Evolutionary conservation across 2,329 filamentous ascomycete species (phyloP).

Genomic region (Chaetomium olivaceum): DNA sequence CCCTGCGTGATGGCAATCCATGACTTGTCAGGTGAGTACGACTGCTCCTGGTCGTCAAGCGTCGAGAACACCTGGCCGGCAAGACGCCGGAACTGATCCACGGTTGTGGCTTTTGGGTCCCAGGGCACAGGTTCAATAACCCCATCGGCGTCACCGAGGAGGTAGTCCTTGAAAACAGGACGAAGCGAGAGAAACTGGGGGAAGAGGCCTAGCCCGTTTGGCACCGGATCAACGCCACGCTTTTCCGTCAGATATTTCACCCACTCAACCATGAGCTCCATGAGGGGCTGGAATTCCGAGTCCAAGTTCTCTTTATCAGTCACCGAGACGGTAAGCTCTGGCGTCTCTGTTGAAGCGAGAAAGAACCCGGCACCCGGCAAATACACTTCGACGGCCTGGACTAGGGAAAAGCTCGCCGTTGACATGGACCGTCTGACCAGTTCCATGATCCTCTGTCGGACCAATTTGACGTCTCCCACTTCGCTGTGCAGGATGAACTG

Average conservation of each 20-base stretch:
- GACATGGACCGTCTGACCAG: constrained; percentile 17
- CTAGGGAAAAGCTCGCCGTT: neutral
- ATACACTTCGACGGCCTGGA: constrained; percentile 22
- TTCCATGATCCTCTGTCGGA: constrained; percentile 11
- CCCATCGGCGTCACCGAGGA: neutral
- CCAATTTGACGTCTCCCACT: neutral
- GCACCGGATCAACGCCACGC: neutral
- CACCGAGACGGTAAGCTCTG: constrained; percentile 5
- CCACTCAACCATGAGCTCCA: constrained; percentile 11
- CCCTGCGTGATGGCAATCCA: constrained; percentile 18
- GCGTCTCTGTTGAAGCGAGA: neutral
- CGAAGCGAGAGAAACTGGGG: constrained; percentile 29
- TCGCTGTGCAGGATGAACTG: constrained; percentile 19
- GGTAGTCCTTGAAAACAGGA: constrained; percentile 27
- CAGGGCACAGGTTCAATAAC: neutral
- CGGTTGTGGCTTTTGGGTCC: neutral
- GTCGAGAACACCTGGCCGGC: neutral
- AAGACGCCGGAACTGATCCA: constrained; percentile 13
- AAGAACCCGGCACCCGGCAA: constrained; percentile 23
- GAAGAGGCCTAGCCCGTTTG: constrained; percentile 19
- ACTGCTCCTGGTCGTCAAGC: neutral
- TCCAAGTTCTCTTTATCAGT: neutral
- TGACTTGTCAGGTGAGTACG: neutral
- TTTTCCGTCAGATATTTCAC: constrained; percentile 3
- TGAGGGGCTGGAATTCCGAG: neutral